Percentiles rank a stretch among this genome's conserved stretches.
Evolutionary conservation across 2,329 filamentous ascomycete genomes (phyloP).

Genomic region (Exophiala lecanii-corni): DNA sequence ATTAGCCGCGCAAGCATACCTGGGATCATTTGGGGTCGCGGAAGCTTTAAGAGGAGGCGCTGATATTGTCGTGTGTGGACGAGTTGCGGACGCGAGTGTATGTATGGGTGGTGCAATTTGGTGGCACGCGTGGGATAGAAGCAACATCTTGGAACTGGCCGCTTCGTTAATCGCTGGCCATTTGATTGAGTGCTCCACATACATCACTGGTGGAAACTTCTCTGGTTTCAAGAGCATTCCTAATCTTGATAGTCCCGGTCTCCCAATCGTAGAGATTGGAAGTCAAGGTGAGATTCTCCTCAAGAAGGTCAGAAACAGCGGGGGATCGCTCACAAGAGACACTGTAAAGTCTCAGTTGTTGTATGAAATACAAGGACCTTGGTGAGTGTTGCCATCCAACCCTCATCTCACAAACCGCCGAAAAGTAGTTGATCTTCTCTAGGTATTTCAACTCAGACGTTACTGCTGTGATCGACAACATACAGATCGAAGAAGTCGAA

Average conservation of each 20-base stretch:
- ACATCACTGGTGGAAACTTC: slow-evolving; percentile 45
- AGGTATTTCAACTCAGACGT: slow-evolving; percentile 47
- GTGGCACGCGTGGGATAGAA: slow-evolving; percentile 49
- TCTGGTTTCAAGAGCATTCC: slow-evolving; percentile 38
- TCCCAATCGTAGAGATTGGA: slow-evolving; percentile 42
- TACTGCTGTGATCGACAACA: slow-evolving; percentile 37
- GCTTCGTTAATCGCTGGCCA: slow-evolving; percentile 47
- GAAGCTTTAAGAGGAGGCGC: slow-evolving; percentile 41
- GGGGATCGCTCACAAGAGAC: slow-evolving; percentile 40
- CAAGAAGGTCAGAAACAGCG: slow-evolving; percentile 36
- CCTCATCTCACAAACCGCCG: too few relatives aligned
- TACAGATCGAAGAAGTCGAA: slow-evolving; percentile 34
- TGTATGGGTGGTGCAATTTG: slow-evolving; percentile 53
- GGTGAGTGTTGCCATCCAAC: too few relatives aligned
- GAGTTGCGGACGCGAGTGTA: slow-evolving; percentile 46
- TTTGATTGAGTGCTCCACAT: slow-evolving; percentile 51
- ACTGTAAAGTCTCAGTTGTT: slow-evolving; percentile 50
- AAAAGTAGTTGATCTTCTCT: too few relatives aligned
- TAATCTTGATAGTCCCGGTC: slow-evolving; percentile 34
- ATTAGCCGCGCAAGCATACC: slow-evolving; percentile 26
- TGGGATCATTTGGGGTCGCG: slow-evolving; percentile 32
- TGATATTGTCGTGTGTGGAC: slow-evolving; percentile 48
- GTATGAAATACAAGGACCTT: slow-evolving; percentile 45
- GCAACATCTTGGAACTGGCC: slow-evolving; percentile 48
- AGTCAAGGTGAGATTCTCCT: slow-evolving; percentile 34